Evolutionary conservation across 768 basidiomycete genomes (phyloP), one percentile per base, ranked within the genome.

Genomic region (Leccinum disarticulatum): DNA sequence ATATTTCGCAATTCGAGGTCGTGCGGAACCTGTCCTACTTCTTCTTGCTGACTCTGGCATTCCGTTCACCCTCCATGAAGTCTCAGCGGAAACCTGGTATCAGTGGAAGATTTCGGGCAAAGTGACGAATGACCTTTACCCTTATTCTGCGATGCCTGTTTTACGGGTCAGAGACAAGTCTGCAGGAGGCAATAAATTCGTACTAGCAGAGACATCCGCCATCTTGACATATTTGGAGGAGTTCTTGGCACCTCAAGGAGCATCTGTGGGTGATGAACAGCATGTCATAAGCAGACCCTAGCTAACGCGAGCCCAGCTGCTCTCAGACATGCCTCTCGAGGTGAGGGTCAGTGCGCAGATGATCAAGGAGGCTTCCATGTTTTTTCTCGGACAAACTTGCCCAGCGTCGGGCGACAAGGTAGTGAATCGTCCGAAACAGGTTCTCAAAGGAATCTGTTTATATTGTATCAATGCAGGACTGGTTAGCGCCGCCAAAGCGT

Each of bases 1-100:
- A n/a, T 71, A 71, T 52, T 52, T 71, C 41, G 33, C 66, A 3
- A 0, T 63, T 7, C 71, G 71, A 48, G 71, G 15, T 35, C 66
- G 71, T 47, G 66, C 69, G 1, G 71, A 71, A 57, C 71, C 70
- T 2, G 57, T 72, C 27, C 22, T 72, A 8, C 60, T 68, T 17
- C 57, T 72, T 27, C 71, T 71, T 31, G 69, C 27, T 3, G 66
- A 72, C 52, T 66, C 66, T 1, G 70, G 71, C 1, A 17, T 64
- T 28, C 56, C 69, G 6, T 70, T 71, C 28, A 57, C 48, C 4
- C 36, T 71, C 6, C 60, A 71, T 41, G 60, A 63, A 31, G 58
- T 72, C n/a, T 10, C 64, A 22, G 41, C 47, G 3, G 54, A 25
- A 19, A 61, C 58, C 6, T 70, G 69, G 70, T 22, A 0, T 33